These are phyloP conservation scores for Aurantiochytrium sp. DNA, from an alignment of 108 stramenopile species.

Conservation along the genomic window DNA sequence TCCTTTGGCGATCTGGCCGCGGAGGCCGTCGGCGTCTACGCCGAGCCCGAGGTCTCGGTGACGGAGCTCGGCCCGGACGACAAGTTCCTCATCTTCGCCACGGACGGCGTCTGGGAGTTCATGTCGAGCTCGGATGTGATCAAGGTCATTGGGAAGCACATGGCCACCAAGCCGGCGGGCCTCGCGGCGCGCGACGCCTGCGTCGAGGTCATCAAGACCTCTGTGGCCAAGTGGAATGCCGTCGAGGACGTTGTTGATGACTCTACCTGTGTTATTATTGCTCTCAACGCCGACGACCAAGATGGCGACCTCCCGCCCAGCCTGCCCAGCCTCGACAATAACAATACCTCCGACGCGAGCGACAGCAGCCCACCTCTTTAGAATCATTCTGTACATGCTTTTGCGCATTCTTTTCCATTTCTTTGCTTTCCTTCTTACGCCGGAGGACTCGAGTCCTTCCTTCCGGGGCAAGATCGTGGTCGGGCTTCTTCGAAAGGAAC, in stretches of 20 bases:
- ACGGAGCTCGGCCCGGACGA: slow-evolving; percentile 41
- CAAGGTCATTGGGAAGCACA: slow-evolving; percentile 24
- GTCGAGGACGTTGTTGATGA: slow-evolving; percentile 37
- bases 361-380: no score
- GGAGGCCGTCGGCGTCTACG: slow-evolving; percentile 79
- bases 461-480: no score
- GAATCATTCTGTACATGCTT: no score
- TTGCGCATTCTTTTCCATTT: no score
- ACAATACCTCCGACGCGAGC: no score
- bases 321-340: no score
- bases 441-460: no score
- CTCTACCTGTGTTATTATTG: slow-evolving; percentile 21
- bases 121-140: slow-evolving; percentile 48
- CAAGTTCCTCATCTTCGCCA: slow-evolving; percentile 53
- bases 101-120: slow-evolving; percentile 56
- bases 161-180: background rate
- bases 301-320: no score
- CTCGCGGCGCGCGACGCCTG: background rate
- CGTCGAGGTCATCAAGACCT: background rate
- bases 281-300: background rate
- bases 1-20: slow-evolving; percentile 92
- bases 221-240: slow-evolving; percentile 28
- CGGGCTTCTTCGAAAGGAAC: no score
- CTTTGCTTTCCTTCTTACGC: no score
- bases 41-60: slow-evolving; percentile 70